A percentile compares a stretch with the other conserved stretches of the same genome.
These are phyloP conservation scores for Inga laurina DNA, from an alignment of 306 rosid genomes.

Conservation along the genomic window DNA sequence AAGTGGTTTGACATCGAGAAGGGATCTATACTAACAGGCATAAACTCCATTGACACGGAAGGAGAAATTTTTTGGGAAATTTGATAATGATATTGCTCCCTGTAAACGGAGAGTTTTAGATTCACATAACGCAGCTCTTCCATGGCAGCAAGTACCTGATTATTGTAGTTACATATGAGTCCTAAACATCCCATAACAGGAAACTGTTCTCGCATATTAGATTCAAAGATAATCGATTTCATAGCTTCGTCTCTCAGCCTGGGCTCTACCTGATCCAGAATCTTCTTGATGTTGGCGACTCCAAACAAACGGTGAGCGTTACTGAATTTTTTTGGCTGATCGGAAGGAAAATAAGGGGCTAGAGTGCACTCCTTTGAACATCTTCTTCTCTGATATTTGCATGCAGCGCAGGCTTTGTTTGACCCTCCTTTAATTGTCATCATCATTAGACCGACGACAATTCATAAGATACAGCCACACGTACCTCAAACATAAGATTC, in stretches of 20 bases:
- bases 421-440: slow-evolving; percentile 58
- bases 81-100: slow-evolving; percentile 17
- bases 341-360: slow-evolving; percentile 57
- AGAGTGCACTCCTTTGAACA: slow-evolving; percentile 54
- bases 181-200: slow-evolving; percentile 50
- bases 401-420: slow-evolving; percentile 69
- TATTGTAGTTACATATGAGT: not conserved
- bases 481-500: too few relatives aligned
- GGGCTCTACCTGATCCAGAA: slow-evolving; percentile 18
- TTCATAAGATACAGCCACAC: too few relatives aligned
- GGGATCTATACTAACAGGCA: not conserved
- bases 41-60: not conserved
- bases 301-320: slow-evolving; percentile 70
- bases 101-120: not conserved
- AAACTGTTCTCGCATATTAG: slow-evolving; percentile 44
- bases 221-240: slow-evolving; percentile 62
- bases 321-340: slow-evolving; percentile 47
- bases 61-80: not conserved
- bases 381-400: slow-evolving; percentile 63
- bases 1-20: not conserved
- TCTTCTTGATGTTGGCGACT: slow-evolving; percentile 48
- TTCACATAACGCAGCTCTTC: slow-evolving; percentile 19
- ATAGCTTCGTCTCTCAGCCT: slow-evolving; percentile 44
- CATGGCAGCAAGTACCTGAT: not conserved
- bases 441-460: not conserved